phyloP scores from a whole-genome alignment of 2,329 filamentous ascomycete genomes.

The Phyllosticta capitalensis region DNA sequence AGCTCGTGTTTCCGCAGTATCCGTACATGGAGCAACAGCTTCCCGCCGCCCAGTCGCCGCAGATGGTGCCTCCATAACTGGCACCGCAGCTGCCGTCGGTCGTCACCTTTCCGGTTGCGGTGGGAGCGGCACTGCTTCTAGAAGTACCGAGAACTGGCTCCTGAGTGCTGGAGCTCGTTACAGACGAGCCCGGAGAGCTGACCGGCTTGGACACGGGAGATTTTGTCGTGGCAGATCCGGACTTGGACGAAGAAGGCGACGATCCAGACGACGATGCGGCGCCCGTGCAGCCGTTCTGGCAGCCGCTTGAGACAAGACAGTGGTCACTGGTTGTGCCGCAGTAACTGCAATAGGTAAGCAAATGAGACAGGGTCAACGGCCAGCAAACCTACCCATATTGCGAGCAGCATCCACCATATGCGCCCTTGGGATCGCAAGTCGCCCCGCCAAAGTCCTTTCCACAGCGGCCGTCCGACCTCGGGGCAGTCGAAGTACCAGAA shows the following conservation, averaged over 20 bases:
- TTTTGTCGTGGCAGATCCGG: constrained; percentile 16
- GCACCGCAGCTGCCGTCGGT: constrained; percentile 47
- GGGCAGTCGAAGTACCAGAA: constrained; percentile 1
- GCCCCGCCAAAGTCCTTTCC: constrained; percentile 20
- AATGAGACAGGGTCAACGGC: not conserved
- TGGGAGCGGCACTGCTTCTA: constrained; percentile 11
- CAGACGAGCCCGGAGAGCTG: not conserved
- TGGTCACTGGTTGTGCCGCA: constrained; percentile 29
- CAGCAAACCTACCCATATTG: constrained; percentile 15
- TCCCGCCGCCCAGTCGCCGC: constrained; percentile 43
- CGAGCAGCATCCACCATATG: constrained; percentile 18
- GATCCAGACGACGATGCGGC: constrained; percentile 8
- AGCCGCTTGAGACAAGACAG: constrained; percentile 28
- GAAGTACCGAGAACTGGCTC: constrained; percentile 29
- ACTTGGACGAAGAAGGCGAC: not conserved
- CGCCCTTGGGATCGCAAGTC: constrained; percentile 16
- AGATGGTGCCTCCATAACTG: constrained; percentile 39
- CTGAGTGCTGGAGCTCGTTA: not conserved
- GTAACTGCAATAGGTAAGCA: constrained; percentile 19
- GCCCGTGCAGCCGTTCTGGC: constrained; percentile 31
- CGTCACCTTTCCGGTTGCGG: constrained; percentile 25
- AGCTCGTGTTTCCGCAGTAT: constrained; percentile 41
- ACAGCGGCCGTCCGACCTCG: constrained; percentile 20
- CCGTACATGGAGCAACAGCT: constrained; percentile 50
- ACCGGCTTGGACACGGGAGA: constrained; percentile 22